Evolutionary conservation across 331 rosid genomes (phyloP).

Genomic region (Stylosanthes scabra): DNA sequence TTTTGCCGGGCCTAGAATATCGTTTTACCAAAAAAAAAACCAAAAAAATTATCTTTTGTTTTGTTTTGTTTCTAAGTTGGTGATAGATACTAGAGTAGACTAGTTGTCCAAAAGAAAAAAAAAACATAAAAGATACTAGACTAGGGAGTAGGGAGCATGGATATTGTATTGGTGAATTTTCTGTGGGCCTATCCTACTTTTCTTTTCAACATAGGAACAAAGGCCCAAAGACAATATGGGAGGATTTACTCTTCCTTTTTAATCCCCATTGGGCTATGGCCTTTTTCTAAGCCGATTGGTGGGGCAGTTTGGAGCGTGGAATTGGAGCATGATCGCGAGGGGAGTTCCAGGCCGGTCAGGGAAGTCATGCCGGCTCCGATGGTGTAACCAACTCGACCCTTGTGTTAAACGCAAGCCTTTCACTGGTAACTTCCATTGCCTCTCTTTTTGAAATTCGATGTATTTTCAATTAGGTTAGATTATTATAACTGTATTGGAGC

Average conservation of each 20-base stretch:
- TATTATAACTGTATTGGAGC: background rate
- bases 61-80: too few species aligned
- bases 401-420: constrained; percentile 80
- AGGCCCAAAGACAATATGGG: background rate
- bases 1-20: too few species aligned
- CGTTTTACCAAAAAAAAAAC: too few species aligned
- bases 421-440: constrained; percentile 51
- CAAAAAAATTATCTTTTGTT: too few species aligned
- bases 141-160: background rate
- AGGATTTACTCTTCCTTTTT: background rate
- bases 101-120: too few species aligned
- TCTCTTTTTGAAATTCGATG: background rate
- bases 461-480: constrained; percentile 24
- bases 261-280: too few species aligned
- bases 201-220: background rate
- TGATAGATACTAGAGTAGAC: too few species aligned
- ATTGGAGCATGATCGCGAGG: constrained; percentile 79
- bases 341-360: constrained; percentile 81
- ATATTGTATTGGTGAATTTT: too few species aligned
- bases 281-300: constrained; percentile 55
- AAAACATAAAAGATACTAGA: too few species aligned
- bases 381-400: constrained; percentile 90
- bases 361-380: constrained; percentile 86
- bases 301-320: constrained; percentile 72
- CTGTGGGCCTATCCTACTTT: background rate